These are phyloP conservation scores for Coemansia sp. DNA, from an alignment of 192 early-diverging fungal genomes.

Conservation along the genomic window DNA sequence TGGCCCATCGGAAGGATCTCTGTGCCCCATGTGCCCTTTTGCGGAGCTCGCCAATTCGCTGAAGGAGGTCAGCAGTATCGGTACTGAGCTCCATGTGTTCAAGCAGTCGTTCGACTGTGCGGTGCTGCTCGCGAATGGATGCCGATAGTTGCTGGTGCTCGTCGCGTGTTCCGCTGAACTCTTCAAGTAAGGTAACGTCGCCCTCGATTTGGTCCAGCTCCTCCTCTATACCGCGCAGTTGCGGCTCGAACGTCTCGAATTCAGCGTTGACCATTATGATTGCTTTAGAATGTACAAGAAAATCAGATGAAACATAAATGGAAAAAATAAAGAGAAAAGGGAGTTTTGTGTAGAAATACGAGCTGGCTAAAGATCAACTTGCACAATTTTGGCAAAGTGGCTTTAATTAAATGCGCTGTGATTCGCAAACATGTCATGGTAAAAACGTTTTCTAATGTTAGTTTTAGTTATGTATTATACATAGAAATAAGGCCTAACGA, in stretches of 20 bases:
- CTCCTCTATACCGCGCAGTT: conserved; percentile 14
- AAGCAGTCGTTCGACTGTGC: conserved; percentile 29
- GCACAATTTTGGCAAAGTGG: too few relatives aligned
- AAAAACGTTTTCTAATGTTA: too few relatives aligned
- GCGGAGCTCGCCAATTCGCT: not conserved
- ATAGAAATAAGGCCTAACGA: too few relatives aligned
- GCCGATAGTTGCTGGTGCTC: conserved; percentile 38
- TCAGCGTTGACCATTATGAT: conserved; percentile 3
- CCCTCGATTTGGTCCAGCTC: conserved; percentile 39
- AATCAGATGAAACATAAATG: not conserved
- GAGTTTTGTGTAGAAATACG: too few relatives aligned
- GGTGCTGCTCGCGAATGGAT: conserved; percentile 52
- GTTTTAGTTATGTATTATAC: too few relatives aligned
- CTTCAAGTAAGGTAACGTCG: conserved; percentile 24
- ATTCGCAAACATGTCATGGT: too few relatives aligned
- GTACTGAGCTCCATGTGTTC: conserved; percentile 14
- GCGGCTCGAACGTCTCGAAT: conserved; percentile 3
- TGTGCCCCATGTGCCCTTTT: conserved; percentile 10
- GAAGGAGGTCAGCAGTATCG: not conserved
- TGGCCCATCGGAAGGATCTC: conserved; percentile 31
- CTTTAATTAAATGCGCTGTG: too few relatives aligned
- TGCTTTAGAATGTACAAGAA: not conserved
- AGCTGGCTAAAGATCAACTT: too few relatives aligned
- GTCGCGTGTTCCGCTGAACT: conserved; percentile 34
- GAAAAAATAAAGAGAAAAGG: not conserved